Conservation (phyloP, 768 basidiomycete genomes). For the Kwoniella europaea region DNA sequence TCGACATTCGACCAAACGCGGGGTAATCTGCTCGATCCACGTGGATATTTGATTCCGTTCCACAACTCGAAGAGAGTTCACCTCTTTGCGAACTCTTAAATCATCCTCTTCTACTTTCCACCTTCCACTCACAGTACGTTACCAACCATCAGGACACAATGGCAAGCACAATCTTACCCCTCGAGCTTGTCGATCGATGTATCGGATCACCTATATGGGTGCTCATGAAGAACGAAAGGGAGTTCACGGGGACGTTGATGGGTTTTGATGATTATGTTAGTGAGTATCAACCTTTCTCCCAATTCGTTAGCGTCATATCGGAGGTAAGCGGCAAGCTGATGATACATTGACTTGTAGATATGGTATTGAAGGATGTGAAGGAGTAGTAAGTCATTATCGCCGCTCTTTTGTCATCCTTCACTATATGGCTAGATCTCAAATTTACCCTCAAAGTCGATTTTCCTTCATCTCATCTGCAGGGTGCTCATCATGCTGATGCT, state of each 20-base stretch:
- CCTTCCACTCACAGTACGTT: conserved; percentile 13
- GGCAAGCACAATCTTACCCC: conserved; percentile 93
- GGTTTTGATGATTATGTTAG: conserved; percentile 99
- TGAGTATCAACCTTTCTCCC: conserved; percentile 65
- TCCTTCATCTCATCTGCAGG: not conserved
- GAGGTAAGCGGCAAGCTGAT: not conserved
- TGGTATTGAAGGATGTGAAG: conserved; percentile 82
- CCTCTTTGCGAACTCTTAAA: not conserved
- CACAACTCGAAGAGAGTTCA: not conserved
- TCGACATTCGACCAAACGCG: not conserved
- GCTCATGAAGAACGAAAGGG: conserved; percentile 95
- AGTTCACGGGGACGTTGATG: conserved; percentile 91
- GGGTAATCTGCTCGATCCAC: not conserved
- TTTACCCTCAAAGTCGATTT: too few species aligned
- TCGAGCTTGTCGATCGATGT: conserved; percentile 95
- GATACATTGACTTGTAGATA: conserved; percentile 39
- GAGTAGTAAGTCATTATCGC: conserved; percentile 73
- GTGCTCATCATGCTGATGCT: not conserved
- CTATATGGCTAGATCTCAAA: too few species aligned
- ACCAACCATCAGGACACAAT: conserved; percentile 60
- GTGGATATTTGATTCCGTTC: conserved; percentile 11
- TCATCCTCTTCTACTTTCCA: conserved; percentile 8
- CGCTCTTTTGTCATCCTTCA: not conserved
- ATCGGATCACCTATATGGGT: conserved; percentile 98
- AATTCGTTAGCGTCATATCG: too few species aligned